Conservation (phyloP, 208 protist genomes). For the Trypanosoma mega region DNA sequence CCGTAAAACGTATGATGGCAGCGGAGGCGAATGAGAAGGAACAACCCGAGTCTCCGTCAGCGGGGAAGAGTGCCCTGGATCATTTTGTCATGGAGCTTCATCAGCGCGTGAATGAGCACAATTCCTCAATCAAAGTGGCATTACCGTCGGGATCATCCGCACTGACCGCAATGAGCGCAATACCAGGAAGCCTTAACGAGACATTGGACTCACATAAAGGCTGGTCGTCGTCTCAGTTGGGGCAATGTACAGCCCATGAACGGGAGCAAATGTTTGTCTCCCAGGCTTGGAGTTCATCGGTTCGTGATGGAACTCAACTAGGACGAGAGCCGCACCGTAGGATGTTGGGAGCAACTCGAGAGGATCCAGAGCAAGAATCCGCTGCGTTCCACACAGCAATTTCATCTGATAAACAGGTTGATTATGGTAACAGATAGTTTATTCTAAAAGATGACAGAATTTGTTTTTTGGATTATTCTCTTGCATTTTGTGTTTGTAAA, state of each 20-base stretch:
- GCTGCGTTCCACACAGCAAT: not conserved
- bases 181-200: not conserved
- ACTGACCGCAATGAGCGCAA: not conserved
- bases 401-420: too few species aligned
- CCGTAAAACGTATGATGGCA: conserved; percentile 3
- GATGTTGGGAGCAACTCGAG: too few species aligned
- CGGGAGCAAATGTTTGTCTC: conserved; percentile 74
- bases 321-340: not conserved
- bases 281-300: conserved; percentile 26
- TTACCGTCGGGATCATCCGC: not conserved
- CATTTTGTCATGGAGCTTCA: conserved; percentile 17
- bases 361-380: not conserved
- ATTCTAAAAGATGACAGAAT: too few species aligned
- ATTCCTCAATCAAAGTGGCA: not conserved
- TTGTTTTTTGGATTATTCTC: too few species aligned
- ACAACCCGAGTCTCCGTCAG: not conserved
- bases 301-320: not conserved
- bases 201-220: not conserved
- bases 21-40: not conserved
- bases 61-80: not conserved
- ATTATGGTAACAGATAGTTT: too few species aligned
- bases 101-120: conserved; percentile 9
- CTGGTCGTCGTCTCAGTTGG: not conserved
- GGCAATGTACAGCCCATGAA: conserved; percentile 55
- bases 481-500: too few species aligned